These are phyloP conservation scores for Neurospora sp. DNA, from an alignment of 2,329 filamentous ascomycete species.

Conservation along the genomic window DNA sequence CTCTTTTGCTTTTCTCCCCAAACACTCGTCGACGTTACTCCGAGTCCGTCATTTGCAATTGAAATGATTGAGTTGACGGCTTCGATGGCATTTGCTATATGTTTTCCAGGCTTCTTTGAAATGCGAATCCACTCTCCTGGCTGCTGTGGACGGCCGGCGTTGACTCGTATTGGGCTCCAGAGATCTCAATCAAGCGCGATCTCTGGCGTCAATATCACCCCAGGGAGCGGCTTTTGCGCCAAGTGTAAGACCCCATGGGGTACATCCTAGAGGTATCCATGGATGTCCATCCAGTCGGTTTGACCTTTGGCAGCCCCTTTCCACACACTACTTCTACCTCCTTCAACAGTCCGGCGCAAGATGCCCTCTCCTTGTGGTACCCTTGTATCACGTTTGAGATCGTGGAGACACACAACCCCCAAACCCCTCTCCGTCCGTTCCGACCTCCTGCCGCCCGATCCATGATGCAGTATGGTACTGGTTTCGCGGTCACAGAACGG, in stretches of 20 bases:
- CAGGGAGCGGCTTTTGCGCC: background rate
- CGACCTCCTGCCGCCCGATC: slow-evolving; percentile 9
- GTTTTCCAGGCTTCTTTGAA: background rate
- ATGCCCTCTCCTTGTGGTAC: background rate
- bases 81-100: background rate
- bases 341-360: background rate
- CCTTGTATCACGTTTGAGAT: slow-evolving; percentile 30
- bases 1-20: background rate
- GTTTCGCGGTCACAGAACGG: slow-evolving; percentile 3
- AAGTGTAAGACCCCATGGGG: background rate
- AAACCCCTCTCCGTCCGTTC: slow-evolving; percentile 9
- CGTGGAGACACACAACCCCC: slow-evolving; percentile 24
- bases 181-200: background rate
- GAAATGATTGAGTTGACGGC: background rate
- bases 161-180: background rate
- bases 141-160: background rate
- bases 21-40: background rate
- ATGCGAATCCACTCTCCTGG: background rate
- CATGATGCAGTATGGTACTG: slow-evolving; percentile 13
- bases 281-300: background rate
- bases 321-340: background rate
- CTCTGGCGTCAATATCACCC: background rate
- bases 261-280: background rate
- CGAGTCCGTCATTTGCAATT: background rate
- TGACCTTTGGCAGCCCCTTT: background rate